Evolutionary conservation across 345 rosid genomes (phyloP).

Genomic region (Microcos paniculata): DNA sequence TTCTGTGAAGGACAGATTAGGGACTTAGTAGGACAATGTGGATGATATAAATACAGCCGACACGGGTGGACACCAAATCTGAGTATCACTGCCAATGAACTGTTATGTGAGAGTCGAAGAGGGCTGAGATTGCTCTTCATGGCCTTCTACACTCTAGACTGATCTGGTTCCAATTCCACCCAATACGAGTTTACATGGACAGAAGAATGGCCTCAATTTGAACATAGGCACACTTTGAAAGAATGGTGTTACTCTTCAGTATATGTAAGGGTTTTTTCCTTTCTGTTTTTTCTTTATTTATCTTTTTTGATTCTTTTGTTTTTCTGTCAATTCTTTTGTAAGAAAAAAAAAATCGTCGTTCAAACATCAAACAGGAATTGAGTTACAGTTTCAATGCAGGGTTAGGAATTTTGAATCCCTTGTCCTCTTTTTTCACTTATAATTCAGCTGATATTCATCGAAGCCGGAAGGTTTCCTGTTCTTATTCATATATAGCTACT

Average conservation of each 20-base stretch:
- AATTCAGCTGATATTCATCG: background rate
- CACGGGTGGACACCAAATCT: constrained; percentile 5
- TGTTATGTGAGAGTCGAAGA: background rate
- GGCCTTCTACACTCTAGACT: background rate
- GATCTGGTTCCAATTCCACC: constrained; percentile 3
- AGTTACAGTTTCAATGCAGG: constrained; percentile 31
- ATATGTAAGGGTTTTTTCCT: constrained; percentile 23
- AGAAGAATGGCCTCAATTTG: constrained; percentile 20
- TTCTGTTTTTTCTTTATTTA: background rate
- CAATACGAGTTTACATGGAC: constrained; percentile 13
- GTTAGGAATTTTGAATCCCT: background rate
- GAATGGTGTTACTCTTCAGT: constrained; percentile 30
- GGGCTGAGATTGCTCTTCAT: constrained; percentile 4
- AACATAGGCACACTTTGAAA: constrained; percentile 16
- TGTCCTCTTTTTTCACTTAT: background rate
- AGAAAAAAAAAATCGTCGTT: constrained; percentile 39
- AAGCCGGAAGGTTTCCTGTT: background rate
- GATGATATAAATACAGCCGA: constrained; percentile 1
- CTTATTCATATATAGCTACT: background rate
- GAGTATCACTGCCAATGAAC: background rate
- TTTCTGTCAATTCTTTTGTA: constrained; percentile 54
- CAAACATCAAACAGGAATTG: constrained; percentile 28
- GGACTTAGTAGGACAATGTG: constrained; percentile 16
- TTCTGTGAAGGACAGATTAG: constrained; percentile 39
- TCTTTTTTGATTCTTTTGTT: constrained; percentile 38